phyloP scores from a whole-genome alignment of 352 stramenopile genomes.

The Pythium oligandrum region DNA sequence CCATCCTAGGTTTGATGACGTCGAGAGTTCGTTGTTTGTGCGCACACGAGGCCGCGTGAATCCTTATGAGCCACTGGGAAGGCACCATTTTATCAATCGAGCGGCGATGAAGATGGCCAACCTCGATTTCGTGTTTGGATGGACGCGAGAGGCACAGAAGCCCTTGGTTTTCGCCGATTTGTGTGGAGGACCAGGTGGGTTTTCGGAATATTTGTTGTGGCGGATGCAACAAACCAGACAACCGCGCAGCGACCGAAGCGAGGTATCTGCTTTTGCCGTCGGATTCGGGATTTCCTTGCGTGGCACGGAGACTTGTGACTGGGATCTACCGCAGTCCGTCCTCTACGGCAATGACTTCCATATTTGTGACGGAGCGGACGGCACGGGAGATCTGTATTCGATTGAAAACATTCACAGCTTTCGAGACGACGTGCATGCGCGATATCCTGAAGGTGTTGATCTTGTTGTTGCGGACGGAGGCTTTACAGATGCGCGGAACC shows the following conservation, averaged over 20 bases:
- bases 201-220: slow-evolving; percentile 81
- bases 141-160: slow-evolving; percentile 20
- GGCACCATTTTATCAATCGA: slow-evolving; percentile 65
- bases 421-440: slow-evolving; percentile 24
- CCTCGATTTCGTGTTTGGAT: slow-evolving; percentile 60
- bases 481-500: slow-evolving; percentile 61
- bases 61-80: slow-evolving; percentile 50
- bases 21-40: no score
- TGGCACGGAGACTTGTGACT: slow-evolving; percentile 41
- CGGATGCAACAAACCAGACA: slow-evolving; percentile 1
- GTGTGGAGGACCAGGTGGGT: slow-evolving; percentile 73
- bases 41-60: slow-evolving; percentile 43
- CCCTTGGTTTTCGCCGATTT: slow-evolving; percentile 67
- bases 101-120: slow-evolving; percentile 82
- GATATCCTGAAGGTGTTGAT: slow-evolving; percentile 34
- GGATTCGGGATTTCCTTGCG: slow-evolving; percentile 72
- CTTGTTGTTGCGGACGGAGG: slow-evolving; percentile 71
- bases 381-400: slow-evolving; percentile 63
- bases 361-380: slow-evolving; percentile 62
- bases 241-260: background rate
- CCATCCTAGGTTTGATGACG: slow-evolving; percentile 25
- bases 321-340: slow-evolving; percentile 17
- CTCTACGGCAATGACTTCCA: slow-evolving; percentile 17
- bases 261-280: slow-evolving; percentile 2
- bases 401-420: slow-evolving; percentile 56